Conservation (phyloP, 768 basidiomycete genomes). For the Galerina sulciceps region DNA sequence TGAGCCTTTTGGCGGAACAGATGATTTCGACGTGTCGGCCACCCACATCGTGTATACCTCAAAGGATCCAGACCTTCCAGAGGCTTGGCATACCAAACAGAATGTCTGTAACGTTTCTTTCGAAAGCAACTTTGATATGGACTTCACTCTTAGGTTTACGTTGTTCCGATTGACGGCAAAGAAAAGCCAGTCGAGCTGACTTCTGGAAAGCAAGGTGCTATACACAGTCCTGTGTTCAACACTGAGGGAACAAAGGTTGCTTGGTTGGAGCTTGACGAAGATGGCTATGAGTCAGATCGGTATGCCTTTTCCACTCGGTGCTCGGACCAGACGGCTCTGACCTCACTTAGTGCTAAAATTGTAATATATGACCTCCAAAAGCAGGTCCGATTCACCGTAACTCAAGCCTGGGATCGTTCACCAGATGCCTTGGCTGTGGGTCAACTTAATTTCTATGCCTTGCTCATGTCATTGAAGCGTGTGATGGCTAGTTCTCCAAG, state of each 20-base stretch:
- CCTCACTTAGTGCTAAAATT: constrained; percentile 61
- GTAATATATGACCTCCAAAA: constrained; percentile 77
- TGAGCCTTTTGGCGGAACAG: constrained; percentile 85
- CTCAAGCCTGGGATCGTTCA: constrained; percentile 87
- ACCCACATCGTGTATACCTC: constrained; percentile 80
- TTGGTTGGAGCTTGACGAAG: constrained; percentile 86
- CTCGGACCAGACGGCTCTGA: background rate
- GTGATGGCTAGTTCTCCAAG: constrained; percentile 64
- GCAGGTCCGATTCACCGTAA: constrained; percentile 71
- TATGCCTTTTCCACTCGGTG: constrained; percentile 22
- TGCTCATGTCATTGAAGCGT: background rate
- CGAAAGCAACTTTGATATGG: background rate
- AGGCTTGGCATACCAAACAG: constrained; percentile 89
- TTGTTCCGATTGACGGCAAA: constrained; percentile 60
- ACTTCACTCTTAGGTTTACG: constrained; percentile 57
- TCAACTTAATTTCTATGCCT: background rate
- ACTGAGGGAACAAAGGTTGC: constrained; percentile 71
- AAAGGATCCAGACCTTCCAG: constrained; percentile 78
- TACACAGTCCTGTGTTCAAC: constrained; percentile 72
- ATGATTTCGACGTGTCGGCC: constrained; percentile 78
- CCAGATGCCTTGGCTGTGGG: constrained; percentile 64
- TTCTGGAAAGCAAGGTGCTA: constrained; percentile 84
- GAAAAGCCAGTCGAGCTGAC: constrained; percentile 70
- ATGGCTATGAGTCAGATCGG: constrained; percentile 92
- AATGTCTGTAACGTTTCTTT: constrained; percentile 50